Percentiles rank a stretch among this genome's conserved stretches.
phyloP scores from a whole-genome alignment of 2,329 filamentous ascomycete species.

The Clarireedia sp. region DNA sequence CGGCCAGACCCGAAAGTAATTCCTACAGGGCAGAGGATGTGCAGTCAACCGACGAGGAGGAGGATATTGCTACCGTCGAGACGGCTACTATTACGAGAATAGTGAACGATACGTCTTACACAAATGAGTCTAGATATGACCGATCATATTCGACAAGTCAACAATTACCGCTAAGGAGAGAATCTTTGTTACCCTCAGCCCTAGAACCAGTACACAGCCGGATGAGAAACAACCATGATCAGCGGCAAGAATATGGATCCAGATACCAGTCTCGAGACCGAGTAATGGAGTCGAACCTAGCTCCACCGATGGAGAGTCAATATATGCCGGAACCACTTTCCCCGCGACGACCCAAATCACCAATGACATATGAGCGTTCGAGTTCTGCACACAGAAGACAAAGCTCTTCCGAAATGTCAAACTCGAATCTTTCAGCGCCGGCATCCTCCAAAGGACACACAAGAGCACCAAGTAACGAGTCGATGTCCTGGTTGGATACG shows the following conservation, averaged over 20 bases:
- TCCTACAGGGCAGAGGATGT: constrained; percentile 37
- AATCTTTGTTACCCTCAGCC: constrained; percentile 29
- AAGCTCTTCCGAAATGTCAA: neutral
- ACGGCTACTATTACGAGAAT: constrained; percentile 47
- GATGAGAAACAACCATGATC: constrained; percentile 26
- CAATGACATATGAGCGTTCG: constrained; percentile 27
- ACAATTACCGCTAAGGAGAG: constrained; percentile 26
- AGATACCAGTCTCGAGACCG: constrained; percentile 2
- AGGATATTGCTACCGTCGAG: constrained; percentile 40
- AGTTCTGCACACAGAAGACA: constrained; percentile 29
- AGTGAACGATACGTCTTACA: constrained; percentile 33
- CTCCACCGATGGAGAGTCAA: constrained; percentile 45
- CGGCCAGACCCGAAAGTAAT: constrained; percentile 58
- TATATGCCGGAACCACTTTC: constrained; percentile 68
- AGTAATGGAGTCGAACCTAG: constrained; percentile 28
- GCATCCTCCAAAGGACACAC: constrained; percentile 35
- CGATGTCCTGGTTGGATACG: constrained; percentile 88
- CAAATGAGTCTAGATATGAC: constrained; percentile 16
- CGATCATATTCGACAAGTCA: constrained; percentile 23
- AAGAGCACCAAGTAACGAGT: constrained; percentile 64
- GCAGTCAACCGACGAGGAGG: constrained; percentile 32
- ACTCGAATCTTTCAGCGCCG: constrained; percentile 21
- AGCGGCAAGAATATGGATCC: constrained; percentile 5
- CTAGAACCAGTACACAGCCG: constrained; percentile 24
- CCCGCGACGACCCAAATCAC: constrained; percentile 50